Evolutionary conservation across 805 yeast species (phyloP).

Genomic region (Nakazawaea ambrosiae): DNA sequence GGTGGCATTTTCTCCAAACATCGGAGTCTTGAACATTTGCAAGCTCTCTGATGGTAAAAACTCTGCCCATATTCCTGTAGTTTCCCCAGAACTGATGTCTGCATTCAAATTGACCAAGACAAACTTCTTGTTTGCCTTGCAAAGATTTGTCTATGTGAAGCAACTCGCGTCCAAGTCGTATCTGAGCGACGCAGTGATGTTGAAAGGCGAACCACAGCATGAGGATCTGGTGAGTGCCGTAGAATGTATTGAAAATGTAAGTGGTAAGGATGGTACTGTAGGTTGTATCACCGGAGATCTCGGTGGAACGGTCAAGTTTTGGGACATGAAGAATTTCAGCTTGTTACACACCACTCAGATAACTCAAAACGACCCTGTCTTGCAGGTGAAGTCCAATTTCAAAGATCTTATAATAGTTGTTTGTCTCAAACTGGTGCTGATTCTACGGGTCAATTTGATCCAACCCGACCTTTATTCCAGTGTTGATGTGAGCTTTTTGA

Average conservation of each 20-base stretch:
- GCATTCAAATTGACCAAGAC: slow-evolving; percentile 20
- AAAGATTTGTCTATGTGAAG: not conserved
- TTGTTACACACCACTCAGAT: slow-evolving; percentile 11
- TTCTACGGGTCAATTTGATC: slow-evolving; percentile 16
- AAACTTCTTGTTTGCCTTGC: not conserved
- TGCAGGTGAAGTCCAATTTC: slow-evolving; percentile 22
- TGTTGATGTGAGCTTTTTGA: too few species aligned
- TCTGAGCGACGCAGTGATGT: not conserved
- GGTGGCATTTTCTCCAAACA: slow-evolving; percentile 18
- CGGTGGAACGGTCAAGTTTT: slow-evolving; percentile 20
- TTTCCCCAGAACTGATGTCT: slow-evolving; percentile 15
- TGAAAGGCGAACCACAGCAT: not conserved
- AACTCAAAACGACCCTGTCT: slow-evolving; percentile 13
- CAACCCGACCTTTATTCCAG: slow-evolving; percentile 4
- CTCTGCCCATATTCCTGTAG: slow-evolving; percentile 14
- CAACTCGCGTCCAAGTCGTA: not conserved
- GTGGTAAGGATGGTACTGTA: slow-evolving; percentile 20
- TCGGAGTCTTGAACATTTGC: slow-evolving; percentile 19
- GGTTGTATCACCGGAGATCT: slow-evolving; percentile 26
- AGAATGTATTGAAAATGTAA: slow-evolving; percentile 13
- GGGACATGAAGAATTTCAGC: slow-evolving; percentile 23
- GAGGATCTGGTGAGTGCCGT: slow-evolving; percentile 14
- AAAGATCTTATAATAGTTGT: slow-evolving; percentile 19
- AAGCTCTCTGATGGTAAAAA: slow-evolving; percentile 18
- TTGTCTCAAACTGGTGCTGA: slow-evolving; percentile 16